Evolutionary conservation across 83 land plant genomes (phyloP).

Genomic region (Picea engelmannii): DNA sequence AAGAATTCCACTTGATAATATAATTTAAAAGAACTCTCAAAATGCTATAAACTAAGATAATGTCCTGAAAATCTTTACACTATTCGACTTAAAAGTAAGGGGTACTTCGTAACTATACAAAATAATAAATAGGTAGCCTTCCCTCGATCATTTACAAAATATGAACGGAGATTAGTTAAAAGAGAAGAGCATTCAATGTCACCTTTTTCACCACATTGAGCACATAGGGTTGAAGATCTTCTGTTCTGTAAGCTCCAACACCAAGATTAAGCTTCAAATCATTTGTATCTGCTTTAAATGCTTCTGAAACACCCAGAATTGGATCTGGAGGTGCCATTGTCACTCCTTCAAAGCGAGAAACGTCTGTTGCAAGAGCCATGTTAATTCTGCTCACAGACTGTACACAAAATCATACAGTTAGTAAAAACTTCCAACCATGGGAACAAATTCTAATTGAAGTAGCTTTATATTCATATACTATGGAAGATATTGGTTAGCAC

Average conservation of each 20-base stretch:
- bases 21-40: too few relatives aligned
- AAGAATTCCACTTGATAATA: background rate
- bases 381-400: too few relatives aligned
- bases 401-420: too few relatives aligned
- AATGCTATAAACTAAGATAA: too few relatives aligned
- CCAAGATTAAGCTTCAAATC: slow-evolving; percentile 91
- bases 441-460: too few relatives aligned
- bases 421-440: too few relatives aligned
- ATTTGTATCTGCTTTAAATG: slow-evolving; percentile 79
- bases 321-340: slow-evolving; percentile 98
- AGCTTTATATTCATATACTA: too few relatives aligned
- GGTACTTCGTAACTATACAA: too few relatives aligned
- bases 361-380: slow-evolving; percentile 20
- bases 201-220: slow-evolving; percentile 98
- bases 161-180: background rate
- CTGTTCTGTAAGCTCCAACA: slow-evolving; percentile 96
- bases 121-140: too few relatives aligned
- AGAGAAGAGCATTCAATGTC: background rate
- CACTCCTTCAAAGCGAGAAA: slow-evolving; percentile 86
- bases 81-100: too few relatives aligned
- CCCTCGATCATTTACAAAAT: background rate
- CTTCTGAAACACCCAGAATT: slow-evolving; percentile 92
- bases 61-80: too few relatives aligned
- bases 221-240: slow-evolving; percentile 96
- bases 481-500: too few relatives aligned